Evolutionary conservation across 1,139 yeast species (phyloP).

Genomic region (Kodamaea arcana): DNA sequence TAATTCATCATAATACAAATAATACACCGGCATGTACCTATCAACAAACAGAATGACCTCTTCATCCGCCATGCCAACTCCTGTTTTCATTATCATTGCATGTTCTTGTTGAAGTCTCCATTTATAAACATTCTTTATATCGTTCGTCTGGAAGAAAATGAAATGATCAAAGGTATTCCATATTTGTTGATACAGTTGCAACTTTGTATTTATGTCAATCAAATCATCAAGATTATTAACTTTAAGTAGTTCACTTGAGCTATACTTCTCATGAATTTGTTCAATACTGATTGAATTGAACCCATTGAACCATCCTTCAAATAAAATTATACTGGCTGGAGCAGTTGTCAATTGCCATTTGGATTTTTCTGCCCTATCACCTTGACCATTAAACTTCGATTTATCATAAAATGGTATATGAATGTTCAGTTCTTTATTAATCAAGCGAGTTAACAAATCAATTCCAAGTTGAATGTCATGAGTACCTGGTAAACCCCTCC

Average conservation of each 20-base stretch:
- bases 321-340: conserved; percentile 59
- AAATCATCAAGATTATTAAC: conserved; percentile 25
- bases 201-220: conserved; percentile 44
- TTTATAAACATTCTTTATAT: conserved; percentile 57
- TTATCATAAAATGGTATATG: conserved; percentile 76
- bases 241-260: conserved; percentile 18
- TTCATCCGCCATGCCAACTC: conserved; percentile 75
- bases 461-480: conserved; percentile 61
- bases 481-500: conserved; percentile 93
- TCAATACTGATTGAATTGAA: conserved; percentile 42
- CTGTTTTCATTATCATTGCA: conserved; percentile 47
- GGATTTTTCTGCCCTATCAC: conserved; percentile 55
- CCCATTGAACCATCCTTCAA: conserved; percentile 97
- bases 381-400: conserved; percentile 66
- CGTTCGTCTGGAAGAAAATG: conserved; percentile 58
- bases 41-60: conserved; percentile 67
- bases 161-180: conserved; percentile 62
- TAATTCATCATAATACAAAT: conserved; percentile 56
- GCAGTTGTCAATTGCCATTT: conserved; percentile 34
- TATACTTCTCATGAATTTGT: conserved; percentile 19
- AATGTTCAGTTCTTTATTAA: conserved; percentile 19
- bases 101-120: conserved; percentile 92
- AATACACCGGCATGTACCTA: conserved; percentile 84
- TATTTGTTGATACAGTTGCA: conserved; percentile 47
- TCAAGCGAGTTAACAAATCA: conserved; percentile 18